phyloP scores from a whole-genome alignment of 768 basidiomycete species.

The Phylloporus rhodoxanthus region DNA sequence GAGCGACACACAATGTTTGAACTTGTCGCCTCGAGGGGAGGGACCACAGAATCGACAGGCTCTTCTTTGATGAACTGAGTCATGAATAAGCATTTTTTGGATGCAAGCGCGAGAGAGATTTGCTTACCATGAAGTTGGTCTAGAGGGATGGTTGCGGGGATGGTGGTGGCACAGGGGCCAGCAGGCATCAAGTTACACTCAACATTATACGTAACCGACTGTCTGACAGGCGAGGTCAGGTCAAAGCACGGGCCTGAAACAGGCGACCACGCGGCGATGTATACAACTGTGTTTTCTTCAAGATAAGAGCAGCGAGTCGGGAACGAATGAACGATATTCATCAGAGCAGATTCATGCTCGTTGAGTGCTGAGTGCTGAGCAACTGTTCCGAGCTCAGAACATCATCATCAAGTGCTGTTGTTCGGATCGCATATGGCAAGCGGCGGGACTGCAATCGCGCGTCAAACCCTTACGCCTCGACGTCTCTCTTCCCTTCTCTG shows the following conservation, averaged over 20 bases:
- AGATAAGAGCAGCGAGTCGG: too few relatives aligned
- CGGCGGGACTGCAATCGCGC: too few relatives aligned
- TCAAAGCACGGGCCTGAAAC: background rate
- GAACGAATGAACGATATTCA: too few relatives aligned
- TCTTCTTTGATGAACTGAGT: slow-evolving; percentile 10
- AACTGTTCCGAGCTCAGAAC: too few relatives aligned
- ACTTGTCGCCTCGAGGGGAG: background rate
- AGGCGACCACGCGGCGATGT: background rate
- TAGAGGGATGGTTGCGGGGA: background rate
- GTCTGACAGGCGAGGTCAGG: background rate
- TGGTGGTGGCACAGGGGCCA: background rate
- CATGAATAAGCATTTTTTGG: background rate
- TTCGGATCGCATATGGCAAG: too few relatives aligned
- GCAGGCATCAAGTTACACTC: background rate
- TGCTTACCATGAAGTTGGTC: background rate
- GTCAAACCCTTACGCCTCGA: too few relatives aligned
- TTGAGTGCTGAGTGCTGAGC: too few relatives aligned
- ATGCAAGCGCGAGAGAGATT: background rate
- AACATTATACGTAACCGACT: background rate
- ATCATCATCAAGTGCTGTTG: too few relatives aligned
- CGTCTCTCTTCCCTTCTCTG: slow-evolving; percentile 36
- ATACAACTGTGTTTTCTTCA: too few relatives aligned
- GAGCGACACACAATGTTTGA: background rate
- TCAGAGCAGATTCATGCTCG: too few relatives aligned
- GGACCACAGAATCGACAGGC: slow-evolving; percentile 1